Percentiles rank a stretch among this genome's conserved stretches.
These are phyloP conservation scores for Cyclotella cryptica DNA, from an alignment of 108 stramenopile genomes.

Conservation along the genomic window DNA sequence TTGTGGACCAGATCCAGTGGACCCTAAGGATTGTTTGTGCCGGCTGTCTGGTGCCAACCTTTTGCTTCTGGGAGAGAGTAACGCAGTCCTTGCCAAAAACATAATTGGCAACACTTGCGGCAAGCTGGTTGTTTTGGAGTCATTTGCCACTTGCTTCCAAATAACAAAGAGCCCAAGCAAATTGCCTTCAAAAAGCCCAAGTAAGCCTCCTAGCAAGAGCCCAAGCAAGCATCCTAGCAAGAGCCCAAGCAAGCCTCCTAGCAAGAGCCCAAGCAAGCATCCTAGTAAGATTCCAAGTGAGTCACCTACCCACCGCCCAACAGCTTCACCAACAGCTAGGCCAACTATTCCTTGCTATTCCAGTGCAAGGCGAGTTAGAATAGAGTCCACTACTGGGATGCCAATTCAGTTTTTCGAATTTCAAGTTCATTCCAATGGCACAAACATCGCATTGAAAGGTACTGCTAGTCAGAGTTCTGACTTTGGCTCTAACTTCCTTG, in stretches of 20 bases:
- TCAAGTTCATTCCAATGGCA: background rate
- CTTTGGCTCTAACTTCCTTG: background rate
- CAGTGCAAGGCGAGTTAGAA: background rate
- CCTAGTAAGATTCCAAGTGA: background rate
- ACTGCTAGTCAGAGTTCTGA: background rate
- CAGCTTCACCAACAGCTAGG: background rate
- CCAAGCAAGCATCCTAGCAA: background rate
- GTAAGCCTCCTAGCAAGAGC: background rate
- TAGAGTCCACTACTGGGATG: background rate
- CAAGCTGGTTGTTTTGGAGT: background rate
- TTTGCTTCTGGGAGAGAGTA: background rate
- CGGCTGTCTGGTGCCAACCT: background rate
- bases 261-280: no score
- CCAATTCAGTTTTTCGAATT: background rate
- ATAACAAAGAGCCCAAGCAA: no score
- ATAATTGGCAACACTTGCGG: background rate
- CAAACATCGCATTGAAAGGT: background rate
- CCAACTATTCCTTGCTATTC: no score
- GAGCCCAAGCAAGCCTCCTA: background rate
- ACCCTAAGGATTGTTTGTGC: background rate
- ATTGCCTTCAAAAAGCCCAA: no score
- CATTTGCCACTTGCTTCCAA: background rate
- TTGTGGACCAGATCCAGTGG: background rate
- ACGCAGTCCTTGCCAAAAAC: background rate
- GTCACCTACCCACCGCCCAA: background rate